Evolutionary conservation across 1,284 basidiomycete genomes (phyloP).

Genomic region (Papiliotrema flavescens): DNA sequence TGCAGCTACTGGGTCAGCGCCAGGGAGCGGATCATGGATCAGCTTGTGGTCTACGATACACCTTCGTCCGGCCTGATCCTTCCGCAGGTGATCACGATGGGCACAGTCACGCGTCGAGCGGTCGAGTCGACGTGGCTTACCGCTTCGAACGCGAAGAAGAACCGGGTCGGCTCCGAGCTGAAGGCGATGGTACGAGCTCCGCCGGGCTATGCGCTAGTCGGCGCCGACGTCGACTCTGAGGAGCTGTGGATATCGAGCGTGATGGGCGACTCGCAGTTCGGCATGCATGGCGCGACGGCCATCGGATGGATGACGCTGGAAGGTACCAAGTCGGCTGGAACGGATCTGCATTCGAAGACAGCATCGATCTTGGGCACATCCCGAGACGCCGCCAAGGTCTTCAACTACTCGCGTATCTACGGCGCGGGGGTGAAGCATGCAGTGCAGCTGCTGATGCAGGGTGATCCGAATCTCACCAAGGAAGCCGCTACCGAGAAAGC

Average conservation of each 20-base stretch:
- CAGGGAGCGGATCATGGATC: constrained; percentile 84
- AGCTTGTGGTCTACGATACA: constrained; percentile 77
- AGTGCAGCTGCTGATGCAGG: constrained; percentile 80
- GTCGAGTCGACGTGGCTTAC: constrained; percentile 99
- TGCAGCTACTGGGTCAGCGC: constrained; percentile 98
- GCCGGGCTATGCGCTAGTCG: constrained; percentile 88
- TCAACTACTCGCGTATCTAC: constrained; percentile 99
- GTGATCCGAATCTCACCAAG: constrained; percentile 72
- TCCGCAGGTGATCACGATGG: constrained; percentile 97
- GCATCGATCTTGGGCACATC: constrained; percentile 90
- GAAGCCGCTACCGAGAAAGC: constrained; percentile 78
- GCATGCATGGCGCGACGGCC: constrained; percentile 92
- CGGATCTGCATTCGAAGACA: constrained; percentile 96
- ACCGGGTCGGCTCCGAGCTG: constrained; percentile 93
- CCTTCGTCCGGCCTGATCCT: constrained; percentile 79
- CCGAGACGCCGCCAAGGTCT: constrained; percentile 94
- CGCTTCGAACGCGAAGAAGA: constrained; percentile 96
- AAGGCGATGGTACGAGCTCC: constrained; percentile 97
- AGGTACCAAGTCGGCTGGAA: constrained; percentile 93
- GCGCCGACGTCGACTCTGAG: constrained; percentile 97
- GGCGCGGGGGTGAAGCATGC: constrained; percentile 96
- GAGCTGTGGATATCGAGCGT: constrained; percentile 99
- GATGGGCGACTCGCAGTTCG: constrained; percentile 98
- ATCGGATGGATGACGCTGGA: constrained; percentile 99
- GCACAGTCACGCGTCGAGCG: constrained; percentile 92